Conservation (phyloP, 495 filamentous ascomycete species). For the Penicillium herquei region DNA sequence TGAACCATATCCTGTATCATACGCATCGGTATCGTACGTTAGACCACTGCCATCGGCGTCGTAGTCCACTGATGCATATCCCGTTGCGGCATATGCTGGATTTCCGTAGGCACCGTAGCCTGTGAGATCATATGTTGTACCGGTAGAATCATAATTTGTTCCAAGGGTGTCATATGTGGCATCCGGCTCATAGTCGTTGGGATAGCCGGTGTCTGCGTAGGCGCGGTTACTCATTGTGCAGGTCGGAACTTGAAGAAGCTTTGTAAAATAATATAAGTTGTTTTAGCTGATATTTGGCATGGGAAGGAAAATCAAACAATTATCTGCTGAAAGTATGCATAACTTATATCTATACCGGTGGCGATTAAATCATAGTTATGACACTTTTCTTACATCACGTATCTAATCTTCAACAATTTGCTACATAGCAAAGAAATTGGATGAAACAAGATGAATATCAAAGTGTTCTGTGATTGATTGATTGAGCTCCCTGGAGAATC, state of each 20-base stretch:
- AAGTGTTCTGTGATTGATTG: too few relatives aligned
- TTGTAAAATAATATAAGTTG: not conserved
- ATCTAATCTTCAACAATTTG: not conserved
- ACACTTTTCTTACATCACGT: not conserved
- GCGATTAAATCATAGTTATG: not conserved
- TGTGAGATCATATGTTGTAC: conserved; percentile 21
- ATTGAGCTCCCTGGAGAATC: too few relatives aligned
- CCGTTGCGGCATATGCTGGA: conserved; percentile 20
- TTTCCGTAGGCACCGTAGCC: conserved; percentile 19
- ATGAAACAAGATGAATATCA: too few relatives aligned
- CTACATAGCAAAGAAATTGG: too few relatives aligned
- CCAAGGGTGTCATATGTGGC: conserved; percentile 12
- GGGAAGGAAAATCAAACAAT: not conserved
- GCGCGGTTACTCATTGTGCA: conserved; percentile 21
- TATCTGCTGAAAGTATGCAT: not conserved
- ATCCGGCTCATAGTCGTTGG: conserved; percentile 15
- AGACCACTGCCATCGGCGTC: conserved; percentile 35
- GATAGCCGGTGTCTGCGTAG: conserved; percentile 14
- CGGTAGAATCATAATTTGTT: conserved; percentile 21
- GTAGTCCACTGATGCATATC: conserved; percentile 40
- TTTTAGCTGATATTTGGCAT: too few relatives aligned
- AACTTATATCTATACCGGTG: not conserved
- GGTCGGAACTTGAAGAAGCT: not conserved
- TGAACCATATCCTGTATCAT: conserved; percentile 37
- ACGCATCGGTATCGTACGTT: conserved; percentile 37